phyloP scores from a whole-genome alignment of 164 flowering plant species.

The Hamamelis virginiana region DNA sequence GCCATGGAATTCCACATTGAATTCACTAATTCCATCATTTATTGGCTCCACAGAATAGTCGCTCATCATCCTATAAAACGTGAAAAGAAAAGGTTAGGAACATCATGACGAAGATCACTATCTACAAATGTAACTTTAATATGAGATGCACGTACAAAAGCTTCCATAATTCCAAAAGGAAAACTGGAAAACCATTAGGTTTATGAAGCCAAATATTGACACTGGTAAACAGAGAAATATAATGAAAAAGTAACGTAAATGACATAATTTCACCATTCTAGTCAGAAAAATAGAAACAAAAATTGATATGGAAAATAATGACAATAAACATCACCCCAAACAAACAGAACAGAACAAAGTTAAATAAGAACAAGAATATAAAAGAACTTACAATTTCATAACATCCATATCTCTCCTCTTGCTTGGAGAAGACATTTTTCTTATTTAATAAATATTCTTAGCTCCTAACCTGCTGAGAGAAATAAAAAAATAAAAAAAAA shows the following conservation, averaged over 20 bases:
- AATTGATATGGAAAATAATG: neutral
- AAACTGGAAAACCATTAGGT: too few species aligned
- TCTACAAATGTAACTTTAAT: neutral
- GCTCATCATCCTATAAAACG: conserved; percentile 90
- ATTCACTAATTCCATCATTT: conserved; percentile 84
- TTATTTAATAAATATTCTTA: neutral
- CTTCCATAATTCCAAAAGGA: too few species aligned
- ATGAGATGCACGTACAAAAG: neutral
- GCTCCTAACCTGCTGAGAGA: neutral
- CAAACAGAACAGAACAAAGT: neutral
- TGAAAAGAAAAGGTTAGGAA: conserved; percentile 7
- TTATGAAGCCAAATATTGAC: too few species aligned
- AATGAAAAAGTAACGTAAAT: neutral
- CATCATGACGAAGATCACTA: neutral
- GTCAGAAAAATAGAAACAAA: neutral
- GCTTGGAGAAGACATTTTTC: conserved; percentile 62
- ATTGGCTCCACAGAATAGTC: conserved; percentile 83
- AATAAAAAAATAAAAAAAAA: too few species aligned
- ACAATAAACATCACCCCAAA: neutral
- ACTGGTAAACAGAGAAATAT: too few species aligned
- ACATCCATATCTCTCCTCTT: conserved; percentile 71
- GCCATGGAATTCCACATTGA: conserved; percentile 91
- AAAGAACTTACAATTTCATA: conserved; percentile 55
- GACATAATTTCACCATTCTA: neutral
- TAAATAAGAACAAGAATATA: neutral